Conservation (phyloP, 352 stramenopile species). For the Lagenidium sp. region DNA sequence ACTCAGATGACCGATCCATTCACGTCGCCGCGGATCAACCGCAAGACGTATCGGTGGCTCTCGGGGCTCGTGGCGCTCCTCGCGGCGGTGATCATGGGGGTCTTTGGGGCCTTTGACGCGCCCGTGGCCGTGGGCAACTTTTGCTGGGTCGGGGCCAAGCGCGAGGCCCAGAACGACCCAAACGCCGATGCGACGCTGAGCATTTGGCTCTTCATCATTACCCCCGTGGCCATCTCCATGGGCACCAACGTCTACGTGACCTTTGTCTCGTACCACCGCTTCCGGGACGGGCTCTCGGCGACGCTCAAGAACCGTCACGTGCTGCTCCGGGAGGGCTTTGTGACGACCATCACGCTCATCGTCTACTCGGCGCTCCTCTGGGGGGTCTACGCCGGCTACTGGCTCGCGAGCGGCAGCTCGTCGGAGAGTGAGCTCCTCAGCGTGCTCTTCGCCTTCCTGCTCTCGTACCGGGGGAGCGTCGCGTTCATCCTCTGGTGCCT, state of each 20-base stretch:
- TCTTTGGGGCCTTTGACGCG: slow-evolving; percentile 42
- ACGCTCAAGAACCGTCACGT: slow-evolving; percentile 44
- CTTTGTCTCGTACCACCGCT: slow-evolving; percentile 45
- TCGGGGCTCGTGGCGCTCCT: slow-evolving; percentile 26
- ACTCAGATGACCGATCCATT: slow-evolving; percentile 75
- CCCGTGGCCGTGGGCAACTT: slow-evolving; percentile 56
- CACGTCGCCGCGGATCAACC: slow-evolving; percentile 63
- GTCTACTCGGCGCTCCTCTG: slow-evolving; percentile 60
- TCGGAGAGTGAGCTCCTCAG: slow-evolving; percentile 27
- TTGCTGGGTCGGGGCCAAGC: slow-evolving; percentile 57
- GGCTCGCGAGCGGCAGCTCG: slow-evolving; percentile 24
- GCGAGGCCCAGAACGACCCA: slow-evolving; percentile 23
- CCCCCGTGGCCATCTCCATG: slow-evolving; percentile 39
- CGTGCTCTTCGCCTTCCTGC: slow-evolving; percentile 51
- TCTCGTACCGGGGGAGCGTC: slow-evolving; percentile 63
- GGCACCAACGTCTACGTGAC: slow-evolving; percentile 58
- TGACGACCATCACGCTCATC: slow-evolving; percentile 59
- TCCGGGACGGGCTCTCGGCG: slow-evolving; percentile 47
- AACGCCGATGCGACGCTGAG: slow-evolving; percentile 18
- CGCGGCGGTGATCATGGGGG: slow-evolving; percentile 34
- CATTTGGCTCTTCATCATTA: slow-evolving; percentile 67
- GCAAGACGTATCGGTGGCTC: slow-evolving; percentile 52
- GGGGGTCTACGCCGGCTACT: slow-evolving; percentile 59
- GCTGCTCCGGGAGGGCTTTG: slow-evolving; percentile 58
- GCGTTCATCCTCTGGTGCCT: slow-evolving; percentile 67